These are phyloP conservation scores for Talaromyces amestolkiae DNA, from an alignment of 2,329 filamentous ascomycete species.

Conservation along the genomic window DNA sequence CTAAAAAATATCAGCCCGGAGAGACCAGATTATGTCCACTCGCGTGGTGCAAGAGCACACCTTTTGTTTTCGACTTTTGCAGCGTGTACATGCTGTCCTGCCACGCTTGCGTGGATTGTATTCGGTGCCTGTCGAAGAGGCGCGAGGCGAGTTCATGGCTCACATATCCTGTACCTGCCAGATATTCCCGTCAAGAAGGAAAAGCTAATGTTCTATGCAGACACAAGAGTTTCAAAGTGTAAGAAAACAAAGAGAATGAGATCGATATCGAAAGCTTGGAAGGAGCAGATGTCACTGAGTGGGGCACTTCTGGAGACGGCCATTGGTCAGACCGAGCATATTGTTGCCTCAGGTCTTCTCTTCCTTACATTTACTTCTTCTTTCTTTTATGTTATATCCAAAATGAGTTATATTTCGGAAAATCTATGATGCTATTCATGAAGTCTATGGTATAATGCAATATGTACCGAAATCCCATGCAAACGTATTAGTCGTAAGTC, in stretches of 20 bases:
- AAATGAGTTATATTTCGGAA: not conserved
- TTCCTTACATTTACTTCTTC: not conserved
- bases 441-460: slow-evolving; percentile 6
- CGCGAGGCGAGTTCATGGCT: slow-evolving; percentile 10
- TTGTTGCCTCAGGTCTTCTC: not conserved
- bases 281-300: not conserved
- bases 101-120: slow-evolving; percentile 47
- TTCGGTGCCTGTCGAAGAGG: slow-evolving; percentile 28
- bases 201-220: too few relatives aligned
- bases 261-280: not conserved
- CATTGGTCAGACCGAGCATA: not conserved
- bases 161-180: not conserved
- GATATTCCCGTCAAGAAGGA: not conserved
- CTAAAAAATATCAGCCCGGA: slow-evolving; percentile 25
- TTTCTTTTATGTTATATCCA: not conserved
- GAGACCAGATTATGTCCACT: not conserved
- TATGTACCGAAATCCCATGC: not conserved
- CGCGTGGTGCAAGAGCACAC: slow-evolving; percentile 26
- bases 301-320: not conserved
- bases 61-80: slow-evolving; percentile 48
- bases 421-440: not conserved
- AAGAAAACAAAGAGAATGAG: not conserved
- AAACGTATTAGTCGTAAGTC: not conserved
- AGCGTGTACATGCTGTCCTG: slow-evolving; percentile 47
- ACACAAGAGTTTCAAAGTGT: not conserved